These are phyloP conservation scores for Trametes cinnabarina DNA, from an alignment of 768 basidiomycete species.

Conservation along the genomic window DNA sequence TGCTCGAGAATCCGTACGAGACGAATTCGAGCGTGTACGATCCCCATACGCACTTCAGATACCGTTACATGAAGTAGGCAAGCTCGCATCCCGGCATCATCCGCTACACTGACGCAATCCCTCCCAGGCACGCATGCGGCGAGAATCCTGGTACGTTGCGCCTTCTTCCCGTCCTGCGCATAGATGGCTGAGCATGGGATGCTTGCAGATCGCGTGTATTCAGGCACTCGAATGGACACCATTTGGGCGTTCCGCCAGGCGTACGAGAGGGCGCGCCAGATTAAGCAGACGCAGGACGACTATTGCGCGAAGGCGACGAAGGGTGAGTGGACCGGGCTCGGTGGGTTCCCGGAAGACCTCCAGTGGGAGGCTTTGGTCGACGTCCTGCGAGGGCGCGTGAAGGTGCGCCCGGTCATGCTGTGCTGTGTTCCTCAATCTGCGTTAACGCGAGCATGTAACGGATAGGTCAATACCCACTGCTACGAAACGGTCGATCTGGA, in stretches of 20 bases:
- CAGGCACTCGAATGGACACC: constrained; percentile 57
- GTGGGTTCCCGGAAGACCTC: constrained; percentile 65
- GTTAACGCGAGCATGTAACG: not conserved
- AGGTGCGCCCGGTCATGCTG: constrained; percentile 38
- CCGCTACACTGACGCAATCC: not conserved
- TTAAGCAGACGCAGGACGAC: constrained; percentile 66
- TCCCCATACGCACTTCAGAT: constrained; percentile 48
- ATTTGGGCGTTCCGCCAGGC: constrained; percentile 67
- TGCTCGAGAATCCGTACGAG: constrained; percentile 71
- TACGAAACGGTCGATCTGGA: constrained; percentile 70
- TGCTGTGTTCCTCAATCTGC: not conserved
- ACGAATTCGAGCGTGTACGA: constrained; percentile 52
- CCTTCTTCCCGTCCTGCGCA: not conserved
- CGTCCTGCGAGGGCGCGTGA: constrained; percentile 74
- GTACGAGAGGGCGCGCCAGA: constrained; percentile 65
- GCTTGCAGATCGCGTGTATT: constrained; percentile 28
- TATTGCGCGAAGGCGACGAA: constrained; percentile 54
- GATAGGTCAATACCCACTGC: constrained; percentile 54
- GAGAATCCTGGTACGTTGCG: constrained; percentile 48
- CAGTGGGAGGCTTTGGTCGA: constrained; percentile 81
- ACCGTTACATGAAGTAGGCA: constrained; percentile 75
- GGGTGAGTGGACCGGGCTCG: constrained; percentile 46
- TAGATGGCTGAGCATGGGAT: not conserved
- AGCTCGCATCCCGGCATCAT: not conserved
- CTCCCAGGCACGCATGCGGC: constrained; percentile 29